Evolutionary conservation across 495 filamentous ascomycete genomes (phyloP), one percentile per base, ranked within the genome.

Genomic region (Astrocystis sublimbata): DNA sequence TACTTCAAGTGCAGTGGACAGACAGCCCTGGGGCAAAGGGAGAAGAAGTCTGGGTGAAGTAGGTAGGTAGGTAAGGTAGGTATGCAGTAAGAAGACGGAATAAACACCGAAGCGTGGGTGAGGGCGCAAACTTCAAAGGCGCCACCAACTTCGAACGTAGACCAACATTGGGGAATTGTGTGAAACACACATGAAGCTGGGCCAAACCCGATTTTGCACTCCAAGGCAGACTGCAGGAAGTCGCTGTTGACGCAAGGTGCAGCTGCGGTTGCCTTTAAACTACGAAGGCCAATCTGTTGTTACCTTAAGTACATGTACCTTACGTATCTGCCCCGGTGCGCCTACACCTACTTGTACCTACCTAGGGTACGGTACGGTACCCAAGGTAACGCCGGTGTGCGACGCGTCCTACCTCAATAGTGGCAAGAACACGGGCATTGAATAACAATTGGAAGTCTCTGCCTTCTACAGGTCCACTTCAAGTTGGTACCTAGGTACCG

Each of bases 171-270:
- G n/a, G n/a, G n/a, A n/a, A n/a, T 41, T 56, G n/a, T n/a, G 42
- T 62, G 60, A 62, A 62, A 62, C 60, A 41, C 5, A 56, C 50
- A 21, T 62, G 60, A 56, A 49, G 60, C 51, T 62, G 8, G 31
- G 36, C 60, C 60, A 47, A 62, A 28, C 60, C 60, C n/a, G 51
- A 56, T 56, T 53, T 53, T 30, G 51, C 26, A n/a, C 24, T 7
- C n/a, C 13, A 42, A 62, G 60, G 51, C 60, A 33, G 60, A 36
- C 42, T 62, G 60, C 51, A 62, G 60, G 59, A 62, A 62, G 60
- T 62, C 51, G 33, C 60, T 28, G 30, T 56, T 36, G 23, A 24
- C 35, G 21, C 7, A 24, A 31, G 30, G 42, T n/a, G 28, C 60
- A 56, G 42, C 55, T 56, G 60, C 60, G 33, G 24, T 41, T 62